These are phyloP conservation scores for Rhizopogon vulgaris DNA, from an alignment of 768 basidiomycete species.

Conservation along the genomic window DNA sequence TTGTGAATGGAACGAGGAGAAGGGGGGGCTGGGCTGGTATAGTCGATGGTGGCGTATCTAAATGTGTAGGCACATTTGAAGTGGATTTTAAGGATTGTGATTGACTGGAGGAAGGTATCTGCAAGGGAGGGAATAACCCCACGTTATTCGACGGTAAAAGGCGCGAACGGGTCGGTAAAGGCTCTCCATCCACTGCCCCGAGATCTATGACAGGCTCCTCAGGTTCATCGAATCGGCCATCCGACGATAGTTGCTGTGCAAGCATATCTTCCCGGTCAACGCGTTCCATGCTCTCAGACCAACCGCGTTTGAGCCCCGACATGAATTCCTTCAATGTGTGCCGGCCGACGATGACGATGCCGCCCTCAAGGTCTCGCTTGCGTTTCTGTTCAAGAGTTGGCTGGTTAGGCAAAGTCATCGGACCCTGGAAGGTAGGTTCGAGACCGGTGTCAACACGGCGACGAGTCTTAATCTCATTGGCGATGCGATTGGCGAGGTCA, in stretches of 20 bases:
- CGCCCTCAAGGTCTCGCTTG: conserved; percentile 68
- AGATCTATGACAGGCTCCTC: conserved; percentile 25
- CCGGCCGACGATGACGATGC: conserved; percentile 80
- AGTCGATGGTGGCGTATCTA: conserved; percentile 43
- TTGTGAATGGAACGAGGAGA: conserved; percentile 65
- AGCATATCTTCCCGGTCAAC: conserved; percentile 68
- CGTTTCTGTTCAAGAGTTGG: conserved; percentile 46
- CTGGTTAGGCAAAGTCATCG: conserved; percentile 46
- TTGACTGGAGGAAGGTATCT: conserved; percentile 11
- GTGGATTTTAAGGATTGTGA: conserved; percentile 12
- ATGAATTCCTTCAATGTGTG: conserved; percentile 94
- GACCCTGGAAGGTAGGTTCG: conserved; percentile 39
- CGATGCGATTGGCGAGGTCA: conserved; percentile 72
- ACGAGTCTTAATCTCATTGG: conserved; percentile 63
- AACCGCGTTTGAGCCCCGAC: conserved; percentile 79
- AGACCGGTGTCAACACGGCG: conserved; percentile 65
- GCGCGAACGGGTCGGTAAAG: conserved; percentile 36
- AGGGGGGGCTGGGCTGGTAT: conserved; percentile 78
- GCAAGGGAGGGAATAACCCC: conserved; percentile 28
- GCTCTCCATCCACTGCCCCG: conserved; percentile 29
- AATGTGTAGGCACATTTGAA: conserved; percentile 18
- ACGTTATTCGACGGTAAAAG: conserved; percentile 28
- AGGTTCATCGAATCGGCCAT: conserved; percentile 75
- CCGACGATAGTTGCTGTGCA: conserved; percentile 59
- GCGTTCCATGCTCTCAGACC: conserved; percentile 65